Percentiles rank a stretch among this genome's conserved stretches.
Evolutionary conservation across 176 grass and related monocot species (phyloP).

Genomic region (Metroxylon sagu): DNA sequence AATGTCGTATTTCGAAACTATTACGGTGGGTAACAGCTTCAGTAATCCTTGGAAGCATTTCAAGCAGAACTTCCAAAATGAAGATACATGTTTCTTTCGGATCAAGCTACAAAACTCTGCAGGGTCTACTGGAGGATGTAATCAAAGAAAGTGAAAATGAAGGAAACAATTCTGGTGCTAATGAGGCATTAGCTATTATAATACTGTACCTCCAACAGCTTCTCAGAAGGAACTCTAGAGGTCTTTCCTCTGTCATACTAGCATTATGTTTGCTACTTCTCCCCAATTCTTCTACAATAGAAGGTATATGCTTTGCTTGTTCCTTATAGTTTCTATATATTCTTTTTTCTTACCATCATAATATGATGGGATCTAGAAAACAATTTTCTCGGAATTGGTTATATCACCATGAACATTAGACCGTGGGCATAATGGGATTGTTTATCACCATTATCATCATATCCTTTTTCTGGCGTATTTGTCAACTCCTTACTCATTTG

Average conservation of each 20-base stretch:
- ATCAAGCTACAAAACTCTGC: constrained; percentile 31
- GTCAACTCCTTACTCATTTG: too few relatives aligned
- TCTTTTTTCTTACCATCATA: constrained; percentile 1
- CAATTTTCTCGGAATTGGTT: too few relatives aligned
- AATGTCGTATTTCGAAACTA: constrained; percentile 46
- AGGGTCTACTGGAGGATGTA: constrained; percentile 35
- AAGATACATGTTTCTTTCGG: constrained; percentile 25
- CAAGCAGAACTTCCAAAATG: constrained; percentile 30
- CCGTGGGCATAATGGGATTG: too few relatives aligned
- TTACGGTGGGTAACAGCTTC: constrained; percentile 77
- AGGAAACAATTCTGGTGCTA: constrained; percentile 19
- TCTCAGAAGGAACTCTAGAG: constrained; percentile 29
- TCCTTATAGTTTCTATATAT: background rate
- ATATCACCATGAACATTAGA: too few relatives aligned
- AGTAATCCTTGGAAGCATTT: constrained; percentile 70
- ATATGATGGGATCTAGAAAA: background rate
- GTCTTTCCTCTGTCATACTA: constrained; percentile 47
- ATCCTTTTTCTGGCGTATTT: too few relatives aligned
- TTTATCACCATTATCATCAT: too few relatives aligned
- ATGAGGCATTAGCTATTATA: constrained; percentile 47
- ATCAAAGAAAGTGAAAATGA: constrained; percentile 24
- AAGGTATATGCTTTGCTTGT: constrained; percentile 30
- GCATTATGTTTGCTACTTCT: constrained; percentile 60
- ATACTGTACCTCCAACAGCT: constrained; percentile 71
- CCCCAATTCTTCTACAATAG: constrained; percentile 19